Evolutionary conservation across 306 rosid genomes (phyloP).

Genomic region (Medicago arabica): DNA sequence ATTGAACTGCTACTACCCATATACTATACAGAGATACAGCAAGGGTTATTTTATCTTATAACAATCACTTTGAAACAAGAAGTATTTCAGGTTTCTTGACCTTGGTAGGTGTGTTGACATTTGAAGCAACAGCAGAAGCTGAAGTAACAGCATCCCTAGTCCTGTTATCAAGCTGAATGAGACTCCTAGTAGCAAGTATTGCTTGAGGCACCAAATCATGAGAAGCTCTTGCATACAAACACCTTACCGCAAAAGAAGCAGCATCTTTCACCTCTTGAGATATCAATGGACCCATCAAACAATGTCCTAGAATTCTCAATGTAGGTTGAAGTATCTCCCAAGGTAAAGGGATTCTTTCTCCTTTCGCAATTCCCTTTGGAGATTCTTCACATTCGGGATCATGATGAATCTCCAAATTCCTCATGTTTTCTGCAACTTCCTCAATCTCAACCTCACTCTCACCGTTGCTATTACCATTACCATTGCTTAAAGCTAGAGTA

Average conservation of each 20-base stretch:
- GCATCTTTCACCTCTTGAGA: constrained; percentile 77
- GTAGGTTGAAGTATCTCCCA: constrained; percentile 97
- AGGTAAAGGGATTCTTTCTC: constrained; percentile 77
- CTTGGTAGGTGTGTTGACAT: constrained; percentile 83
- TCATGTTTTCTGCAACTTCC: constrained; percentile 53
- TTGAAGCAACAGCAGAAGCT: constrained; percentile 50
- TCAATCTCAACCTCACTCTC: constrained; percentile 41
- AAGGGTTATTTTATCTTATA: constrained; percentile 39
- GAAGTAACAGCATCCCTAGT: constrained; percentile 54
- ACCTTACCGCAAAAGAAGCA: constrained; percentile 68
- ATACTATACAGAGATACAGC: constrained; percentile 55
- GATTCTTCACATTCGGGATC: constrained; percentile 37
- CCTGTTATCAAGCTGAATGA: constrained; percentile 86
- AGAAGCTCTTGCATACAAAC: constrained; percentile 78
- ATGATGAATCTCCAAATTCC: constrained; percentile 57
- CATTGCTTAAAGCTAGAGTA: constrained; percentile 22
- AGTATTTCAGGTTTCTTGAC: constrained; percentile 85
- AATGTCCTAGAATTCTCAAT: constrained; percentile 85
- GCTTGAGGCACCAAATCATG: constrained; percentile 95
- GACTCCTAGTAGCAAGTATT: constrained; percentile 86
- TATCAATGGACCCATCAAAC: constrained; percentile 83
- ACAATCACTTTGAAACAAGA: constrained; percentile 77
- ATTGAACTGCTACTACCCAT: constrained; percentile 35
- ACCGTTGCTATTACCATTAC: constrained; percentile 1
- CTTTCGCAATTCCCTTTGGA: constrained; percentile 39